Evolutionary conservation across 176 grass and related monocot genomes (phyloP).

Genomic region (Alopecurus myosuroides): DNA sequence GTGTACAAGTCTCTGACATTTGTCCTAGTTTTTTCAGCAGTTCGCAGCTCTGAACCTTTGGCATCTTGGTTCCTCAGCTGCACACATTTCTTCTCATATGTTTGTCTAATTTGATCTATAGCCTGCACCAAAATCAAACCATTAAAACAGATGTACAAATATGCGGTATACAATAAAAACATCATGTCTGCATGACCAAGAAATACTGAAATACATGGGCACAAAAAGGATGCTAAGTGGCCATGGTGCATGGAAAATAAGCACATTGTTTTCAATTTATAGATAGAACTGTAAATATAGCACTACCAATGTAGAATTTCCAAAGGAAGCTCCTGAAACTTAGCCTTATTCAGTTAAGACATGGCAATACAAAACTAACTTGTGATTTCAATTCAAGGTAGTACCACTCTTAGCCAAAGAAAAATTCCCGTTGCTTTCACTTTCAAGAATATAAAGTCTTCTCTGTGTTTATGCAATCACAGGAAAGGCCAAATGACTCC

Average conservation of each 20-base stretch:
- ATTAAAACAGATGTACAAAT: background rate
- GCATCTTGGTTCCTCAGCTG: constrained; percentile 85
- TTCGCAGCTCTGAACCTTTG: constrained; percentile 55
- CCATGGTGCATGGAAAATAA: background rate
- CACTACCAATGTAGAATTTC: background rate
- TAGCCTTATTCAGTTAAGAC: background rate
- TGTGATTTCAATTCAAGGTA: background rate
- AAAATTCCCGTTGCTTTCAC: background rate
- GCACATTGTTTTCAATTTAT: background rate
- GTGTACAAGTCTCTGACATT: constrained; percentile 81
- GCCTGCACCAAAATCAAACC: constrained; percentile 36
- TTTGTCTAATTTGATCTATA: constrained; percentile 74
- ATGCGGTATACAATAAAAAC: background rate
- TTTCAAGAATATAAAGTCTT: background rate
- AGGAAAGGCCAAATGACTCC: background rate
- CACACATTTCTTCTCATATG: constrained; percentile 83
- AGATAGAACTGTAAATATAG: background rate
- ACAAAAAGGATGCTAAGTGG: background rate
- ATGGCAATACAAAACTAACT: background rate
- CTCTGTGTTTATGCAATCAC: background rate
- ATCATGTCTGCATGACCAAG: background rate
- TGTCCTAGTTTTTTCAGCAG: constrained; percentile 69
- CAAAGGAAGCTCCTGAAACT: background rate
- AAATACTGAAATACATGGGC: background rate
- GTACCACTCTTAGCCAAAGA: background rate